Base-by-base conservation (phyloP, 441 rosid genomes). In the Omphalea diandra region DNA sequence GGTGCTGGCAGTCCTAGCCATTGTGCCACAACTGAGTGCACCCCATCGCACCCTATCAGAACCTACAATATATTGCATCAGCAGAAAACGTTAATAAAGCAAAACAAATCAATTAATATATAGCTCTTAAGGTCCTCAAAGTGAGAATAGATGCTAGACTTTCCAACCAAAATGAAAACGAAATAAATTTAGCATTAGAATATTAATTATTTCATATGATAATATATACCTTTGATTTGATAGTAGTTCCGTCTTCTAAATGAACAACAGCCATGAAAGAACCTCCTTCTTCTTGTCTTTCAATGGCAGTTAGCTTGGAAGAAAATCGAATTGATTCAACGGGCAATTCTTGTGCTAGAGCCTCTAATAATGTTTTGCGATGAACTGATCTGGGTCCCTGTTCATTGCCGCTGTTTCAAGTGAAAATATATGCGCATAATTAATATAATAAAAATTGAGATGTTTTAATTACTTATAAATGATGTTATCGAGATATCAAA, bases 271-370 rank as follows among this genome's bases (percentile, higher is more conserved):
- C 60, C 18, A 50, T n/a, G 11, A 77, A 24, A 2, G 27, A 62
- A 40, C 63, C 74, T 33, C 59, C 73, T 8, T 59, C 50, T 9
- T 69, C 70, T 32, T 71, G 73, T 24, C 60, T 61, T 35, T 76
- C 75, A 22, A 85, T 73, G 67, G 79, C 17, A 14, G 56, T 35
- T 58, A 85, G 71, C 29, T 78, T 69, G 0, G 81, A 78, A 8
- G 80, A 75, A 69, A 80, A 85, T 10, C 84, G 83, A 59, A 85
- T 83, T 2, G 78, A 61, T 17, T 79, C 67, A 0, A 26, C n/a
- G 0, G 86, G 81, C 41, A 83, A 61, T 57, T 82, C 89, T 24
- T 78, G 72, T 29, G 89, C 85, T 70, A 83, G 76, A 3, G 75
- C 74, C 77, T 83, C 72, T 22, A 83, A 27, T 40, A 81, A 61